phyloP scores from a whole-genome alignment of 73 alveolate species.

The Urostyla sp. region DNA sequence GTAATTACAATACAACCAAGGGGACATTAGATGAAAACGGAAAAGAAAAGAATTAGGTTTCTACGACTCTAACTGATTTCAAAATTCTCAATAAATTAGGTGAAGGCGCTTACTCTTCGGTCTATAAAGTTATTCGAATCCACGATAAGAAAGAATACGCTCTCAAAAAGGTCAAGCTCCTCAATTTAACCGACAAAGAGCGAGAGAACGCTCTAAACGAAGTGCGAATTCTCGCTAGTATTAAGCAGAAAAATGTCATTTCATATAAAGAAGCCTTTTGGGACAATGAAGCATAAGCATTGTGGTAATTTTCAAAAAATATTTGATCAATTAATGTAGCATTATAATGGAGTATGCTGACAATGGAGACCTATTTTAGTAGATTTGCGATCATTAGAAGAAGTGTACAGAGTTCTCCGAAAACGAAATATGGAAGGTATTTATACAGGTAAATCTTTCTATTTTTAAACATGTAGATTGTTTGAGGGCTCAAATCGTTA shows the following conservation, averaged over 20 bases:
- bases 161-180: slow-evolving; percentile 77
- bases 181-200: slow-evolving; percentile 82
- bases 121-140: slow-evolving; percentile 75
- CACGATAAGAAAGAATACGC: slow-evolving; percentile 77
- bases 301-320: slow-evolving; percentile 72
- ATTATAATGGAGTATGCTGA: slow-evolving; percentile 85
- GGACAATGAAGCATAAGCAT: slow-evolving; percentile 70
- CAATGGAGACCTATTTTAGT: slow-evolving; percentile 71
- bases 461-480: slow-evolving; percentile 54
- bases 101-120: slow-evolving; percentile 88
- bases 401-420: slow-evolving; percentile 47
- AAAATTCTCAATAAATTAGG: slow-evolving; percentile 71
- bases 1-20: no score
- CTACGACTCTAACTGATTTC: slow-evolving; percentile 48
- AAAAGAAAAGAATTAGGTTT: not conserved
- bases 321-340: no score
- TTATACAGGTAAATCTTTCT: slow-evolving; percentile 26
- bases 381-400: slow-evolving; percentile 47
- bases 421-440: slow-evolving; percentile 61
- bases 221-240: slow-evolving; percentile 85
- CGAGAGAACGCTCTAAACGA: slow-evolving; percentile 87
- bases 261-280: slow-evolving; percentile 87
- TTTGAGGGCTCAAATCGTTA: slow-evolving; percentile 75
- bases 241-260: slow-evolving; percentile 74
- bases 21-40: not conserved